Evolutionary conservation across 345 rosid genomes (phyloP), one percentile per base, ranked within the genome.

Genomic region (Hibiscus trionum): DNA sequence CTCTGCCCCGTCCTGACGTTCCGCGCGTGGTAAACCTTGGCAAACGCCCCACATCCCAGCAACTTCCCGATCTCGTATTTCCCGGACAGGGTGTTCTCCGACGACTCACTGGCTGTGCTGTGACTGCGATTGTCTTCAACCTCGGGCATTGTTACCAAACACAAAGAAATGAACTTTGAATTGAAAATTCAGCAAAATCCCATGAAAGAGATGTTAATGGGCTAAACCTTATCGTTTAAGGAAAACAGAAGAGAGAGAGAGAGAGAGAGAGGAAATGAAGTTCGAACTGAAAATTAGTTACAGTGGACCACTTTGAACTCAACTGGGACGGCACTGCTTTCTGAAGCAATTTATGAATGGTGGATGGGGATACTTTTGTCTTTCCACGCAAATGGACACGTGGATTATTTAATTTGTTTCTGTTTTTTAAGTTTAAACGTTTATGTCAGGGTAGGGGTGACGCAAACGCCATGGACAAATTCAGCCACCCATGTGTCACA

Each of bases 401-500:
- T 44, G 11, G 47, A 44, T 44, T 44, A 44, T 44, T 44, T 10
- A 44, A 10, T 42, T 8, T 42, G 2, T 42, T 8, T 39, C 0
- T 9, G 2, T 42, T 81, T 50, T 50, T 50, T 16, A 16, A n/a
- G 6, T 16, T 33, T 4, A 58, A 58, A 19, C 1, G 2, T 58
- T 58, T 58, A 8, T 26, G 16, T 26, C 14, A 21, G 61, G 11
- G 12, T 12, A 27, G 0, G 10, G 9, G 39, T 60, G 39, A 29
- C 64, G 64, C 16, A 37, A 33, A 33, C 2, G 3, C 10, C 21
- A n/a, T 4, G 21, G 9, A 60, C 15, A 10, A 17, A 68, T 7
- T 19, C 21, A 42, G 7, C 77, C 72, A 59, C 35, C 61, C 72
- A 59, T 24, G 73, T 59, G 39, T 24, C 58, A 39, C 0, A 44